Evolutionary conservation across 306 rosid genomes (phyloP).

Genomic region (Citrullus mucosospermus): DNA sequence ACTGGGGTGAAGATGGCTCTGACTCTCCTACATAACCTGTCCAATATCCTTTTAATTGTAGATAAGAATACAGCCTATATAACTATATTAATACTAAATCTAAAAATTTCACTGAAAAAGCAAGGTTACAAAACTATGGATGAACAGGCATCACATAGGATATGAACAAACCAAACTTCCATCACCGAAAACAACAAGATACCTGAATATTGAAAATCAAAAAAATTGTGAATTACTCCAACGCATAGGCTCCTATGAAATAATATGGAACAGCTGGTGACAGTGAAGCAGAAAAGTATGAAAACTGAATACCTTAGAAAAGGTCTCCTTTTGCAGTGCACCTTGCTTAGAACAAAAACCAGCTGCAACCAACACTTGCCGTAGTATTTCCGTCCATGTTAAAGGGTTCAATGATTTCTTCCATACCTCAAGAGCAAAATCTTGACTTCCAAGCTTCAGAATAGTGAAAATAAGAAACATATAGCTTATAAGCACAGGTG

Average conservation of each 20-base stretch:
- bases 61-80: not conserved
- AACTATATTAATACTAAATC: not conserved
- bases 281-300: not conserved
- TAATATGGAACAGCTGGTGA: not conserved
- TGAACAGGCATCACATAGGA: not conserved
- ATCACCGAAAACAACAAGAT: not conserved
- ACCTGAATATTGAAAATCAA: not conserved
- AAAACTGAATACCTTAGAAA: constrained; percentile 51
- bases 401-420: constrained; percentile 66
- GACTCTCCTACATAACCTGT: not conserved
- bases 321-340: constrained; percentile 40
- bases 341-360: constrained; percentile 85
- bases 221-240: not conserved
- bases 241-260: not conserved
- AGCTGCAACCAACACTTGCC: constrained; percentile 85
- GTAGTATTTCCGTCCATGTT: constrained; percentile 86
- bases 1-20: not conserved
- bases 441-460: constrained; percentile 67
- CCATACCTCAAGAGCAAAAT: constrained; percentile 56
- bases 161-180: not conserved
- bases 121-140: not conserved
- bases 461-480: not conserved
- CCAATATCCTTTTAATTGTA: not conserved
- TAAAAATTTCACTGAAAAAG: not conserved
- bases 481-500: not conserved